Evolutionary conservation across 768 basidiomycete species (phyloP).

Genomic region (Royoungia palumana): DNA sequence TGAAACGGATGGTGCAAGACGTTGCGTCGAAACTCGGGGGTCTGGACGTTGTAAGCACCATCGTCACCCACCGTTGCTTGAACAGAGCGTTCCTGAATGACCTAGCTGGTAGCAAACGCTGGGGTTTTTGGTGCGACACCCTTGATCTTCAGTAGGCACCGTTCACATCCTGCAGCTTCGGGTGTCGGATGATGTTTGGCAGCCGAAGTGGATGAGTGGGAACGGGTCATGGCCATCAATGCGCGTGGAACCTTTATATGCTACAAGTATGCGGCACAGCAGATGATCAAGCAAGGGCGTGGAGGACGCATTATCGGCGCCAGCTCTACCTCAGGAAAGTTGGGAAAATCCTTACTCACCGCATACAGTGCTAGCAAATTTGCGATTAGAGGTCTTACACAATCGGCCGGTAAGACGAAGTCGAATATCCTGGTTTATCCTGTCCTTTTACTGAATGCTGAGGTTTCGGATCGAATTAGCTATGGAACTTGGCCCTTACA

Average conservation of each 20-base stretch:
- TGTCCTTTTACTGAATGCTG: neutral
- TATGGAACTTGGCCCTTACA: slow-evolving; percentile 26
- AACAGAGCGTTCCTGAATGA: neutral
- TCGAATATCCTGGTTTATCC: neutral
- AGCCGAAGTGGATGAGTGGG: slow-evolving; percentile 37
- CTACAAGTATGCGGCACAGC: slow-evolving; percentile 38
- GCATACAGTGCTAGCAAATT: slow-evolving; percentile 30
- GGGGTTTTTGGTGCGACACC: neutral
- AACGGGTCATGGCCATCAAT: slow-evolving; percentile 40
- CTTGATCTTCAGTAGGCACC: neutral
- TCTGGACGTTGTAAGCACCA: slow-evolving; percentile 42
- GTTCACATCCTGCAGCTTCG: neutral
- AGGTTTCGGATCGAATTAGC: neutral
- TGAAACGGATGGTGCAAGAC: slow-evolving; percentile 37
- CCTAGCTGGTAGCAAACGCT: slow-evolving; percentile 18
- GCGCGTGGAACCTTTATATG: slow-evolving; percentile 34
- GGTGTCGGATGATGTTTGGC: neutral
- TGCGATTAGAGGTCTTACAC: slow-evolving; percentile 38
- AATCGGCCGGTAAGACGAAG: slow-evolving; percentile 30
- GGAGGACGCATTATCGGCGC: slow-evolving; percentile 40
- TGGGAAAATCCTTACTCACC: slow-evolving; percentile 13
- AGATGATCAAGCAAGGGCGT: slow-evolving; percentile 39
- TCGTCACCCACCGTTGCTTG: no score
- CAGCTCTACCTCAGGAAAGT: slow-evolving; percentile 21
- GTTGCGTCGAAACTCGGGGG: slow-evolving; percentile 34